phyloP scores from a whole-genome alignment of 108 stramenopile genomes.

The Skeletonema grethae region DNA sequence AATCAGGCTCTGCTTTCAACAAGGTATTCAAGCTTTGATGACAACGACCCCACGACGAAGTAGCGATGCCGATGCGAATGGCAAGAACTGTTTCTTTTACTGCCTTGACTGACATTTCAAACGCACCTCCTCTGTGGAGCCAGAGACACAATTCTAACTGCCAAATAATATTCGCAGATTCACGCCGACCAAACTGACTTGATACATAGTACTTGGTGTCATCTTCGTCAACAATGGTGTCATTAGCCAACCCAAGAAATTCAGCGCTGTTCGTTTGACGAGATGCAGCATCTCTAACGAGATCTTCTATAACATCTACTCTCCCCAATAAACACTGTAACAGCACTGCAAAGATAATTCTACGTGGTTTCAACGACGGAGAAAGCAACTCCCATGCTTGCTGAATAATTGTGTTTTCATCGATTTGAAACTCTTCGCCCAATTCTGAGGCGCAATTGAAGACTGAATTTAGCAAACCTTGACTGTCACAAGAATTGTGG shows the following conservation, averaged over 20 bases:
- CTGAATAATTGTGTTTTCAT: conserved; percentile 47
- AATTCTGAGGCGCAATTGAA: conserved; percentile 36
- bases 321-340: conserved; percentile 55
- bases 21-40: conserved; percentile 68
- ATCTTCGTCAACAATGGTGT: conserved; percentile 36
- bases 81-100: conserved; percentile 73
- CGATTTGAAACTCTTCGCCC: conserved; percentile 37
- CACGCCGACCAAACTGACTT: conserved; percentile 51
- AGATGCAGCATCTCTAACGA: conserved; percentile 62
- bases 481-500: conserved; percentile 67
- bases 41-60: conserved; percentile 71
- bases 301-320: conserved; percentile 70
- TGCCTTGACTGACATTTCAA: conserved; percentile 65
- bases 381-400: conserved; percentile 51
- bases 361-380: conserved; percentile 27
- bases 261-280: conserved; percentile 50
- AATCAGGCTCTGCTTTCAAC: conserved; percentile 79
- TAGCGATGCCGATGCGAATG: conserved; percentile 68
- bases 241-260: conserved; percentile 62
- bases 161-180: conserved; percentile 59
- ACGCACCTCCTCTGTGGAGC: conserved; percentile 77
- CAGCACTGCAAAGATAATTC: conserved; percentile 62
- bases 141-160: conserved; percentile 87
- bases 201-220: conserved; percentile 47
- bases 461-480: conserved; percentile 45